These are phyloP conservation scores for Xylogone sp. DNA, from an alignment of 2,329 filamentous ascomycete species.

Conservation along the genomic window DNA sequence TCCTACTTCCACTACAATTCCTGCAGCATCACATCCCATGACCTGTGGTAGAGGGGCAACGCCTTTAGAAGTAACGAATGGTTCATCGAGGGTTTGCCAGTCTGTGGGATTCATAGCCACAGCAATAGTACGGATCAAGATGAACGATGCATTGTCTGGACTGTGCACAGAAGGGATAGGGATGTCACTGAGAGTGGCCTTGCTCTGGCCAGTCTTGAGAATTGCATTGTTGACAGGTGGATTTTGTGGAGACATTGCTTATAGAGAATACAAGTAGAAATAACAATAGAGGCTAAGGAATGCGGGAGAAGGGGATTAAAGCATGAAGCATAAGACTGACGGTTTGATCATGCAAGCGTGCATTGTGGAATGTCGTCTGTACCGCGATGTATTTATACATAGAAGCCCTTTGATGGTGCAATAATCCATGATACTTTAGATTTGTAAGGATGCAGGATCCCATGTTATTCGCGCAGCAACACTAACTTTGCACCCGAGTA, in stretches of 20 bases:
- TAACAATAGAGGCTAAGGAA: no score
- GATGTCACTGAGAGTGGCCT: neutral
- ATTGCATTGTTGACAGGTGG: neutral
- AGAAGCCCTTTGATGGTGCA: no score
- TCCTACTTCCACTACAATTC: conserved; percentile 16
- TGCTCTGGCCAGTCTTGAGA: neutral
- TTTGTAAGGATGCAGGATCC: no score
- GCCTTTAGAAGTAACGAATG: neutral
- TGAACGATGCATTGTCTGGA: conserved; percentile 5
- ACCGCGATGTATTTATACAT: no score
- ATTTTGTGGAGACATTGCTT: neutral
- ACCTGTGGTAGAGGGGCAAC: neutral
- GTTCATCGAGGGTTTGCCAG: conserved; percentile 21
- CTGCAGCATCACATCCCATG: conserved; percentile 16
- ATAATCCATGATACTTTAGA: no score
- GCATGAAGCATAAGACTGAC: no score
- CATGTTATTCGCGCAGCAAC: no score
- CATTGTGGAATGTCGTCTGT: no score
- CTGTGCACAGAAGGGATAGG: neutral
- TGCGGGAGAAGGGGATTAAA: no score
- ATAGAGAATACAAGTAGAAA: neutral
- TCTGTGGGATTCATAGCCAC: conserved; percentile 26
- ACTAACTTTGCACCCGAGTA: no score
- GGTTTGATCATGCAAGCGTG: no score
- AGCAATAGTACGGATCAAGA: conserved; percentile 20